Percentiles rank a stretch among this genome's conserved stretches.
Evolutionary conservation across 2,329 filamentous ascomycete genomes (phyloP).

Genomic region (Ampelomyces quisqualis): DNA sequence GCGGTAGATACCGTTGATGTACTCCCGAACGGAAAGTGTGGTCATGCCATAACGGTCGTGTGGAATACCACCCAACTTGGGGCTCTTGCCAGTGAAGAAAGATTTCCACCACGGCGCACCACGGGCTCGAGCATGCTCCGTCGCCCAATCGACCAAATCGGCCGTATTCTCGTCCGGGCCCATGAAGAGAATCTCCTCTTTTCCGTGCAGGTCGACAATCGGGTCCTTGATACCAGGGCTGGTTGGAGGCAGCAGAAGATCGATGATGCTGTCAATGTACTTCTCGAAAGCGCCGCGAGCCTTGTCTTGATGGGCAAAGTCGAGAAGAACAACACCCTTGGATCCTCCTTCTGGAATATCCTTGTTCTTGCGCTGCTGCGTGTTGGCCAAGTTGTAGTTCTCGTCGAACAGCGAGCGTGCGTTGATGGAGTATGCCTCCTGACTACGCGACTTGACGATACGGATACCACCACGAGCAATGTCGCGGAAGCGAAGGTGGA

Average conservation of each 20-base stretch:
- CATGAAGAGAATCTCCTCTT: slow-evolving; percentile 97
- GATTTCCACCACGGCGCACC: slow-evolving; percentile 99
- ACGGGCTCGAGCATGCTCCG: slow-evolving; percentile 81
- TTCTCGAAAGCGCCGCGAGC: slow-evolving; percentile 93
- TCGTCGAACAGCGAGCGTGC: slow-evolving; percentile 95
- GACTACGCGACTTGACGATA: slow-evolving; percentile 96
- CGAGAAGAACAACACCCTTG: slow-evolving; percentile 94
- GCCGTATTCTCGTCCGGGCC: slow-evolving; percentile 98
- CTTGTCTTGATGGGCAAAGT: slow-evolving; percentile 92
- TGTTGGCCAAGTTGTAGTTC: slow-evolving; percentile 97
- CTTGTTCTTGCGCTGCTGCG: slow-evolving; percentile 99
- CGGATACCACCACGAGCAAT: slow-evolving; percentile 96
- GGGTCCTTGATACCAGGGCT: slow-evolving; percentile 99
- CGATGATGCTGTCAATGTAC: slow-evolving; percentile 98
- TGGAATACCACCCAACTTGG: slow-evolving; percentile 91
- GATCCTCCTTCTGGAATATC: slow-evolving; percentile 98
- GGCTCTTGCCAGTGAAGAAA: slow-evolving; percentile 99
- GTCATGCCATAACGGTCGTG: slow-evolving; percentile 98
- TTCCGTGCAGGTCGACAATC: slow-evolving; percentile 91
- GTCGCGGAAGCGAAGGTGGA: slow-evolving; percentile 96
- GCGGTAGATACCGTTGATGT: slow-evolving; percentile 93
- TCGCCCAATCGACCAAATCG: slow-evolving; percentile 97
- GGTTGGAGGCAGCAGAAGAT: slow-evolving; percentile 82
- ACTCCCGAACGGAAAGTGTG: slow-evolving; percentile 92
- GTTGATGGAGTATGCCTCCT: slow-evolving; percentile 95